Evolutionary conservation across 306 rosid species (phyloP), one percentile per base, ranked within the genome.

Genomic region (Luffa acutangula): DNA sequence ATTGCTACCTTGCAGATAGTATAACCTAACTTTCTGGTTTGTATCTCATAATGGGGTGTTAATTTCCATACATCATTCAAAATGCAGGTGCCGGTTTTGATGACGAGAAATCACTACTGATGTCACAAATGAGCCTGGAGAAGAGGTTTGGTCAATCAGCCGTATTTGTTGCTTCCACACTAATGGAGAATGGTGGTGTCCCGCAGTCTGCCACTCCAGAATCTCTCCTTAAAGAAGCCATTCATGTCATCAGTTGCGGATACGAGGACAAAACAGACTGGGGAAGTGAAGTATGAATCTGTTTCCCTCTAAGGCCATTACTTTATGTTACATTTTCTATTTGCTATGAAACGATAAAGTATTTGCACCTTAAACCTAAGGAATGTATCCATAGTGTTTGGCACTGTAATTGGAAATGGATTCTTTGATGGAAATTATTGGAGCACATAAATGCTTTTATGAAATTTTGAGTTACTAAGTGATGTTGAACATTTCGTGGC

Each of bases 181-280:
- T 90, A 15, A 96, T 96, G 99, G 99, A 96, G 88, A 96, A 96
- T 53, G 99, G 99, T 6, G 99, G 99, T 37, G 98, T 96, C 75
- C 99, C 99, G 78, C 94, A 96, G 83, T 91, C 98, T 64, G 97
- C 98, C 6, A 93, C 96, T 46, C 96, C 99, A 0, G 99, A 96
- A 80, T 90, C 89, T 78, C 99, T 96, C 74, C 97, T 96, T 45
- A 96, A 93, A 87, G 99, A 96, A 83, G 99, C 99, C 18, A 93
- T 96, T 83, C 99, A 96, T 83, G 99, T 96, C 82, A 96, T 96
- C 84, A 96, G 99, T 84, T 96, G 99, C 80, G 99, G 98, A 13
- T 96, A 96, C 6, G 99, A 96, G 86, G 99, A 96, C 88, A 93
- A 89, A 84, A 66, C 93, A 37, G 99, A 96, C 75, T 96, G 99